These are phyloP conservation scores for Leccinum barrowsii DNA, from an alignment of 768 basidiomycete species.

Conservation along the genomic window DNA sequence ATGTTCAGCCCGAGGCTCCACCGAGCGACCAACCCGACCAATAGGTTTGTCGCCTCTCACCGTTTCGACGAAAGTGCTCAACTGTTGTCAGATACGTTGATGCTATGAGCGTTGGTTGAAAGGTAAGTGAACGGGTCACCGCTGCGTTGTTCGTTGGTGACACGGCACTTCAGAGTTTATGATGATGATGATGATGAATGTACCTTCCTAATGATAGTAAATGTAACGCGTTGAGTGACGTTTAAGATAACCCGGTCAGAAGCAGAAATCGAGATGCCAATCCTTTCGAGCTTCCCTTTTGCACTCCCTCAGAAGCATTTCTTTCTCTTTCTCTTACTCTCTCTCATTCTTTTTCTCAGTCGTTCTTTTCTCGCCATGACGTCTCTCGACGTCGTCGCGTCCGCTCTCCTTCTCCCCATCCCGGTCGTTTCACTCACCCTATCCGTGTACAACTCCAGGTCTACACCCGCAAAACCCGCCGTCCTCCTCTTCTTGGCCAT, in stretches of 20 bases:
- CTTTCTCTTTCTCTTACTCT: constrained; percentile 4
- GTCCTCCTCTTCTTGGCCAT: constrained; percentile 21
- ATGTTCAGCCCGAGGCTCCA: not conserved
- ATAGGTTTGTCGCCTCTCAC: constrained; percentile 10
- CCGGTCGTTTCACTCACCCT: constrained; percentile 20
- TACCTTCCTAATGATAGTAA: not conserved
- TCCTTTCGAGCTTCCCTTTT: not conserved
- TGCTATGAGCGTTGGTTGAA: not conserved
- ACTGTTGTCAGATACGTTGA: not conserved
- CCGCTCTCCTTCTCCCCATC: constrained; percentile 27
- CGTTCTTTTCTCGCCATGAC: constrained; percentile 22
- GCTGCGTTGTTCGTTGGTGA: constrained; percentile 4
- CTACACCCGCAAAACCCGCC: constrained; percentile 4
- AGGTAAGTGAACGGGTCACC: constrained; percentile 8
- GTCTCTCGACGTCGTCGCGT: constrained; percentile 22
- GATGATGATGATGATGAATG: not conserved
- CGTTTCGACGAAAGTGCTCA: not conserved
- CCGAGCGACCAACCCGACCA: constrained; percentile 1
- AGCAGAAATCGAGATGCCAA: constrained; percentile 20
- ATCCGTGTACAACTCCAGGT: constrained; percentile 9
- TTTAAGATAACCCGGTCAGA: not conserved
- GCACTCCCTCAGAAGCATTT: not conserved
- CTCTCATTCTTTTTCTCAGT: constrained; percentile 11
- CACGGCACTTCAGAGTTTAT: not conserved
- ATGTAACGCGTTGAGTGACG: not conserved